Evolutionary conservation across 306 rosid genomes (phyloP).

Genomic region (Prunus mume): DNA sequence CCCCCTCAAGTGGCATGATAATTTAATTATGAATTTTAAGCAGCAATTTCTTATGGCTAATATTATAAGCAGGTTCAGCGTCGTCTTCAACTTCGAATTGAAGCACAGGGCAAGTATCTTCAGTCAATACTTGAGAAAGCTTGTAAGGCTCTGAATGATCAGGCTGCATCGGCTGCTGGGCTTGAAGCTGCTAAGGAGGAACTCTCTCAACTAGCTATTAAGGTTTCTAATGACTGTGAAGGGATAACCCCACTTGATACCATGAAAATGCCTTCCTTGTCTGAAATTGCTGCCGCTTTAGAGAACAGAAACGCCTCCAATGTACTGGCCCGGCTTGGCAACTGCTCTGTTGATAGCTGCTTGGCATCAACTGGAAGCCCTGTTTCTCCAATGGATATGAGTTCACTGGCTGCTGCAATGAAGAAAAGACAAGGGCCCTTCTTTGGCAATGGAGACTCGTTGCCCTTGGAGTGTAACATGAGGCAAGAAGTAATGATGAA

Average conservation of each 20-base stretch:
- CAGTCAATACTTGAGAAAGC: constrained; percentile 64
- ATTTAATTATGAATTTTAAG: neutral
- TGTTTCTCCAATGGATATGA: constrained; percentile 37
- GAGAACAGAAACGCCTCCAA: constrained; percentile 27
- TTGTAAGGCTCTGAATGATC: constrained; percentile 41
- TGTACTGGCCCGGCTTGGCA: constrained; percentile 31
- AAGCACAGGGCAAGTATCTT: constrained; percentile 60
- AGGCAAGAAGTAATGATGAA: constrained; percentile 47
- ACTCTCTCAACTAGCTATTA: constrained; percentile 52
- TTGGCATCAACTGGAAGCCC: constrained; percentile 44
- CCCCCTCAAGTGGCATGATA: neutral
- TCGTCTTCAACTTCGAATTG: constrained; percentile 57
- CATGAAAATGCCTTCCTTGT: constrained; percentile 33
- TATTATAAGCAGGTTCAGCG: constrained; percentile 47
- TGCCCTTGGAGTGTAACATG: constrained; percentile 39
- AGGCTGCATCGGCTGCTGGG: constrained; percentile 39
- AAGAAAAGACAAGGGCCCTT: constrained; percentile 50
- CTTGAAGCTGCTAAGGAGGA: constrained; percentile 54
- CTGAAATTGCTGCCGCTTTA: constrained; percentile 34
- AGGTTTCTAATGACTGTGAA: constrained; percentile 38
- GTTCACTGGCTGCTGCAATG: constrained; percentile 25
- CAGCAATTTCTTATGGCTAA: constrained; percentile 1
- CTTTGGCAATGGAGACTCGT: constrained; percentile 37
- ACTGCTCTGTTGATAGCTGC: constrained; percentile 49
- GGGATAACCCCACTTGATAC: constrained; percentile 31